Evolutionary conservation across 495 filamentous ascomycete genomes (phyloP), one percentile per base, ranked within the genome.

Genomic region (Podospora pseudopauciseta): DNA sequence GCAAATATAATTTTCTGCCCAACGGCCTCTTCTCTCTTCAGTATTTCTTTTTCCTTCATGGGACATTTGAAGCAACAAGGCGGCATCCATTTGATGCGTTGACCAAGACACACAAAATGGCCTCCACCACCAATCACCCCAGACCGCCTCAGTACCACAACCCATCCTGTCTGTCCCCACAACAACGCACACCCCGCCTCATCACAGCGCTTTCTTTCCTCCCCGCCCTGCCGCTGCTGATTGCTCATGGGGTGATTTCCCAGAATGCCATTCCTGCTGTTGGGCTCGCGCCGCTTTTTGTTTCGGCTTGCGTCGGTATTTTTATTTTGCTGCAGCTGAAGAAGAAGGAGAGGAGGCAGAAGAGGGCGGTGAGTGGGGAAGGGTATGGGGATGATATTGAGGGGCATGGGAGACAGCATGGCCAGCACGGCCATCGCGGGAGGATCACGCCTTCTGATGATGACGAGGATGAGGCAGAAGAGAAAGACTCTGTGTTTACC

Each of bases 181-280:
- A 54, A 65, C 58, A 49, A 49, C 64, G 67, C 5, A 18, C 63
- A n/a, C 75, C 82, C 60, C 80, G 80, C 66, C 73, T 77, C 19
- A 77, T 81, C 56, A 78, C 81, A 44, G 74, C 77, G 62, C 74
- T 81, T 63, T 77, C 83, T 65, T 85, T 87, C 73, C 71, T 86
- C 13, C 85, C 84, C 57, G 84, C 84, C 61, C 86, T 87, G 66
- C 80, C 82, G 4, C 79, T 81, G n/a, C 77, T 75, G 54, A 65
- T 83, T 61, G 70, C 74, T 3, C 75, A 81, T 72, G 84, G 72
- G 78, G 76, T 71, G 68, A 75, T 79, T 44, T 78, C 80, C 30
- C 26, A 66, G 19, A 71, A 70, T 60, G 60, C 73, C 26, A 64
- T 78, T n/a, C 80, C 80, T 4, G 80, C 79, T 6, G 73, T 81